A percentile compares a stretch with the other conserved stretches of the same genome.
Evolutionary conservation across 2,329 filamentous ascomycete species (phyloP).

Genomic region (Stagonosporopsis chrysanthemi): DNA sequence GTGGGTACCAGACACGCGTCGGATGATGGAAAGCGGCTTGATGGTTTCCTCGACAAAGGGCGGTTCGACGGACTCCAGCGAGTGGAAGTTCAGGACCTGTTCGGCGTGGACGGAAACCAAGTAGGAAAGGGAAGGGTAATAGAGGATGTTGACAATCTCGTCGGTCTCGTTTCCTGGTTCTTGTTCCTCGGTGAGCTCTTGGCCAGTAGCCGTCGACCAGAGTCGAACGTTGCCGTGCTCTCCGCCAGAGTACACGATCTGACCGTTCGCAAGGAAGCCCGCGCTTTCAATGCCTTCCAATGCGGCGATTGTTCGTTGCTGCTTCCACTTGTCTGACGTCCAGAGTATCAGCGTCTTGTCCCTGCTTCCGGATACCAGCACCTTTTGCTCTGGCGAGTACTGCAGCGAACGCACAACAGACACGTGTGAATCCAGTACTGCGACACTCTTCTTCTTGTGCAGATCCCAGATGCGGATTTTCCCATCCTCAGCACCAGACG

Average conservation of each 20-base stretch:
- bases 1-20: constrained; percentile 92
- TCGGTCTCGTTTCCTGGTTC: constrained; percentile 65
- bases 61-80: constrained; percentile 55
- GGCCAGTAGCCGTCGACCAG: constrained; percentile 80
- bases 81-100: constrained; percentile 83
- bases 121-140: constrained; percentile 70
- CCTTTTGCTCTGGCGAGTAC: constrained; percentile 76
- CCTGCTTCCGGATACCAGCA: constrained; percentile 82
- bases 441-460: constrained; percentile 78
- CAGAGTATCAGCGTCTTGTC: constrained; percentile 95
- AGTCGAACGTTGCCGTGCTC: constrained; percentile 82
- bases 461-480: constrained; percentile 92
- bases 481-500: constrained; percentile 92
- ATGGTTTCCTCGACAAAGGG: constrained; percentile 56
- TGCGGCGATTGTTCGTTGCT: constrained; percentile 79
- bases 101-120: constrained; percentile 87
- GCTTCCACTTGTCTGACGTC: constrained; percentile 86
- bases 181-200: constrained; percentile 81
- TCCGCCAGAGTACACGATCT: constrained; percentile 81
- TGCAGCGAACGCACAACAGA: constrained; percentile 91
- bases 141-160: constrained; percentile 75
- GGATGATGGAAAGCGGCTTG: constrained; percentile 67
- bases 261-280: constrained; percentile 77
- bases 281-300: constrained; percentile 85
- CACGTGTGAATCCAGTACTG: constrained; percentile 87